A percentile compares a stretch with the other conserved stretches of the same genome.
Evolutionary conservation across 768 basidiomycete genomes (phyloP).

Genomic region (Hebeloma cylindrosporum): DNA sequence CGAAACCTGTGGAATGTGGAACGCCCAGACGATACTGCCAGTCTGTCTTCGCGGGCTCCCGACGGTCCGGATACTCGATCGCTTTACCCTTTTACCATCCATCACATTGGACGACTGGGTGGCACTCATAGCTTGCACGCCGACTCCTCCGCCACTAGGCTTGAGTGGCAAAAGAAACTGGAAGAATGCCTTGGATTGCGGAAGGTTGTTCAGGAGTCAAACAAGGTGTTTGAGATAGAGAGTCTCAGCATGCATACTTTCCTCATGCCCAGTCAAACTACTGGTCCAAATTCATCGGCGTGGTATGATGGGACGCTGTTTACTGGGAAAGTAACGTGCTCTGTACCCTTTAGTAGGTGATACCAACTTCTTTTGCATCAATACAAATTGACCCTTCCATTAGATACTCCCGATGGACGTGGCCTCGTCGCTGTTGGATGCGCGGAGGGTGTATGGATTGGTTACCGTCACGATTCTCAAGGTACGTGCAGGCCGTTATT

Average conservation of each 20-base stretch:
- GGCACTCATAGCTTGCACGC: constrained; percentile 84
- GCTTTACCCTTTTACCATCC: constrained; percentile 84
- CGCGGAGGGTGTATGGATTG: constrained; percentile 94
- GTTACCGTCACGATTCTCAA: constrained; percentile 81
- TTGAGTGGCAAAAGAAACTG: constrained; percentile 90
- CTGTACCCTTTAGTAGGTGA: constrained; percentile 82
- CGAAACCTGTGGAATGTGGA: constrained; percentile 56
- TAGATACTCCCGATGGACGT: constrained; percentile 82
- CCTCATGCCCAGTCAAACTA: constrained; percentile 61
- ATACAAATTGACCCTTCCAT: constrained; percentile 32
- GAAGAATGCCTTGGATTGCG: constrained; percentile 86
- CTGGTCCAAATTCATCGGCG: constrained; percentile 44
- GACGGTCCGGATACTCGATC: constrained; percentile 59
- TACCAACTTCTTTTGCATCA: not conserved
- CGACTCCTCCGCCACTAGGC: constrained; percentile 65
- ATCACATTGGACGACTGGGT: constrained; percentile 84
- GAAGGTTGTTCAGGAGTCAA: constrained; percentile 85
- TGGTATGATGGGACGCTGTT: constrained; percentile 73
- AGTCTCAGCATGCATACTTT: constrained; percentile 89
- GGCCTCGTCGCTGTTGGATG: constrained; percentile 87
- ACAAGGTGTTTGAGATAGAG: constrained; percentile 94
- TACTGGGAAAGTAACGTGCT: constrained; percentile 88
- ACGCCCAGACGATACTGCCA: constrained; percentile 18
- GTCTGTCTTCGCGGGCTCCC: constrained; percentile 24
- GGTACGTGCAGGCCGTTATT: constrained; percentile 52